Evolutionary conservation across 2,329 filamentous ascomycete species (phyloP), one percentile per base, ranked within the genome.

Genomic region (Ustilaginoidea virens): DNA sequence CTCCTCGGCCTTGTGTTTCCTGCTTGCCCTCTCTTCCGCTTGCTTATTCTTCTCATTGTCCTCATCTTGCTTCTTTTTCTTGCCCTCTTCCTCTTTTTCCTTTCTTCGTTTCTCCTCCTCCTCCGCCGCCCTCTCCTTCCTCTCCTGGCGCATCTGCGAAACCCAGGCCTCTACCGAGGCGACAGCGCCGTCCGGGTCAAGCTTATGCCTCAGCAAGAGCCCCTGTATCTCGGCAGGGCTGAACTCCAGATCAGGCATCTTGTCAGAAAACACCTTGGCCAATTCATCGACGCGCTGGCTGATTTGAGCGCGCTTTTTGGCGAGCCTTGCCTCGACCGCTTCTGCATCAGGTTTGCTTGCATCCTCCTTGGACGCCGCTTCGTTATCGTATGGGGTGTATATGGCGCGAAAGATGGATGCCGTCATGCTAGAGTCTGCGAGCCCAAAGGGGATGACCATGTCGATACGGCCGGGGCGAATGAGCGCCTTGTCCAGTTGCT

Each of bases 401-500:
- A 74, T 69, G 36, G 68, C 66, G 3, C 56, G 56, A 55, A 73
- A 74, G 35, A 74, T 65, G 30, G 63, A 52, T 1, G 55, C 51
- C 2, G 53, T 59, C 58, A 74, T 73, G 10, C 45, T 53, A 2
- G 43, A 43, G 36, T 73, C 67, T 7, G 70, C 64, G 5, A 61
- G 55, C 27, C 58, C 60, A 40, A 74, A 74, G 33, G 65, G 55
- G 30, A 74, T 57, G 27, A 58, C 60, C 59, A 67, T 69, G 42
- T 76, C 71, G 5, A 76, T 59, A 5, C 71, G 64, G 1, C 70
- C 71, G 0, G 70, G 69, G 0, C 71, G 68, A 36, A 74, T 71
- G 12, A 76, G 56, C 0, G 71, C 71, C 36, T 65, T 64, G 51
- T 74, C 69, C 7, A 74, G 58, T 41, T 68, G 69, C 36, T 74